These are phyloP conservation scores for Allium sativum DNA, from an alignment of 106 monocot genomes.

Conservation along the genomic window DNA sequence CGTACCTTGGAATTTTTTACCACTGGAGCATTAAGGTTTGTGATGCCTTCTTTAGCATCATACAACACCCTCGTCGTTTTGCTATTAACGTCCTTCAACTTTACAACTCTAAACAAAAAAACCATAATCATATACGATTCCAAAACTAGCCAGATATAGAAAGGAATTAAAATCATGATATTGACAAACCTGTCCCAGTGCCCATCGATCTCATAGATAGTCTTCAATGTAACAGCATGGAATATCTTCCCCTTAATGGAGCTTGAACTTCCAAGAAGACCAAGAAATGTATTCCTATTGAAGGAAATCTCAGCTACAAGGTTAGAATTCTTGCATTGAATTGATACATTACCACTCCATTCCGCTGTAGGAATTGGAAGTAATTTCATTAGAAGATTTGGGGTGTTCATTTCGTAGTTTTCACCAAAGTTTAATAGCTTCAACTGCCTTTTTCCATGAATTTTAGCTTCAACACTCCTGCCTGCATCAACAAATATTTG, in stretches of 20 bases:
- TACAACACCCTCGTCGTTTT: slow-evolving; percentile 42
- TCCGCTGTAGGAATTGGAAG: slow-evolving; percentile 51
- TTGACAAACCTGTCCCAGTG: slow-evolving; percentile 66
- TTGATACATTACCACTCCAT: slow-evolving; percentile 60
- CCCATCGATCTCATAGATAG: slow-evolving; percentile 66
- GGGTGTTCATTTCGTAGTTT: slow-evolving; percentile 67
- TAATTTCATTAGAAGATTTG: slow-evolving; percentile 58
- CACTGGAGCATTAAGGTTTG: slow-evolving; percentile 48
- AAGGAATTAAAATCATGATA: neutral
- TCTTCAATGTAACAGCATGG: slow-evolving; percentile 22
- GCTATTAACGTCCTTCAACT: slow-evolving; percentile 57
- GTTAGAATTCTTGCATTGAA: slow-evolving; percentile 56
- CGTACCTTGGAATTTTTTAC: slow-evolving; percentile 49
- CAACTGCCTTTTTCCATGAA: slow-evolving; percentile 58
- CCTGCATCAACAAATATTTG: slow-evolving; percentile 24
- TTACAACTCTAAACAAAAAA: slow-evolving; percentile 24
- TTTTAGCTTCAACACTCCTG: slow-evolving; percentile 42
- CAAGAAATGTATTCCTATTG: slow-evolving; percentile 46
- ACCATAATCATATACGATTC: neutral
- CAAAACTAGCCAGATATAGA: neutral
- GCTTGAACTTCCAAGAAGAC: slow-evolving; percentile 58
- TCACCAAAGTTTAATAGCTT: slow-evolving; percentile 46
- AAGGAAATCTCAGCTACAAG: slow-evolving; percentile 57
- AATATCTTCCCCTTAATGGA: slow-evolving; percentile 60
- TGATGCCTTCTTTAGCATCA: slow-evolving; percentile 59